Percentiles rank a stretch among this genome's conserved stretches.
Conservation (phyloP, 371 early-diverging fungal species). For the Rhizopus stolonifer region DNA sequence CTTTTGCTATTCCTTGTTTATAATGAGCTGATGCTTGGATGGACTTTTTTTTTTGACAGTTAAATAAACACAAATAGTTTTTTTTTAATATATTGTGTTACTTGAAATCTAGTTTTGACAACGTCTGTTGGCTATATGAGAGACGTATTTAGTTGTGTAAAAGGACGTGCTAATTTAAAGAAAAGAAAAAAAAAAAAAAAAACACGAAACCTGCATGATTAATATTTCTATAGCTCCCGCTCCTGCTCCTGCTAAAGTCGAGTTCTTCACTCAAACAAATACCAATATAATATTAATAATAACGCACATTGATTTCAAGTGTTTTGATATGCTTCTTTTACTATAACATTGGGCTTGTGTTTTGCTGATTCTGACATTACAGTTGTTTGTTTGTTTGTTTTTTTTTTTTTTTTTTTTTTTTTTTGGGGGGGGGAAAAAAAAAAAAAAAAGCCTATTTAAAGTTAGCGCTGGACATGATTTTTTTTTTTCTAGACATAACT, state of each 20-base stretch:
- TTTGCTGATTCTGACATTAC: not conserved
- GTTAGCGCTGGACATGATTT: too few relatives aligned
- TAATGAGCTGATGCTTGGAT: slow-evolving; percentile 35
- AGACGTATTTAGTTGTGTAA: not conserved
- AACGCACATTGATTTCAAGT: not conserved
- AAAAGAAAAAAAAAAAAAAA: not conserved
- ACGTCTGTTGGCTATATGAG: slow-evolving; percentile 40
- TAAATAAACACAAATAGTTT: not conserved
- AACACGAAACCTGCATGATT: slow-evolving; percentile 24
- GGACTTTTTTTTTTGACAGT: slow-evolving; percentile 25
- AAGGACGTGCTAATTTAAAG: not conserved
- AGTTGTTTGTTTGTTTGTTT: too few relatives aligned
- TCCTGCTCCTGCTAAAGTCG: slow-evolving; percentile 33
- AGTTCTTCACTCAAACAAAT: slow-evolving; percentile 15
- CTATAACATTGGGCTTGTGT: not conserved
- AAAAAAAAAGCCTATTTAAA: too few relatives aligned
- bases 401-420: too few relatives aligned
- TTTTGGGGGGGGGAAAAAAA: too few relatives aligned
- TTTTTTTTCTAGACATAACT: not conserved
- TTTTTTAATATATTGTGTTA: slow-evolving; percentile 4
- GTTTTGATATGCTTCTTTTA: not conserved
- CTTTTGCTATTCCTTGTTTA: slow-evolving; percentile 34
- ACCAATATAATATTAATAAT: not conserved
- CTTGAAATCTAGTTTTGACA: slow-evolving; percentile 47
- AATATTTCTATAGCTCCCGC: slow-evolving; percentile 29